Evolutionary conservation across 306 rosid species (phyloP).

Genomic region (Cucurbita maxima): DNA sequence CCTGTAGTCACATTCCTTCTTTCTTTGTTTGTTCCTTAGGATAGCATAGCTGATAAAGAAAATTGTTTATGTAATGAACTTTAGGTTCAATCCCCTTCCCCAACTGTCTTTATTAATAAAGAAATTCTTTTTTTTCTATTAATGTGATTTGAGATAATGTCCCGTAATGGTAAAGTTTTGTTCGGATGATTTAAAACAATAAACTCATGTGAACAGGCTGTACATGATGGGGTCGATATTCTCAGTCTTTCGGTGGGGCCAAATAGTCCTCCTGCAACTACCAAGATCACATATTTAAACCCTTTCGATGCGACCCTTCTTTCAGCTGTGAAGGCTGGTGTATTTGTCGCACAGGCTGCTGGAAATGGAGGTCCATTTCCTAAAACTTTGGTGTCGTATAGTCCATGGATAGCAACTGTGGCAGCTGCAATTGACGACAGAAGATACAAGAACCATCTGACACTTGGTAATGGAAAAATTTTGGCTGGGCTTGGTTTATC

Average conservation of each 20-base stretch:
- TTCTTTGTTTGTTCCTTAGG: background rate
- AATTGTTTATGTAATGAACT: background rate
- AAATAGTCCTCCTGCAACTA: slow-evolving; percentile 81
- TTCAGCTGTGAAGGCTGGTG: slow-evolving; percentile 98
- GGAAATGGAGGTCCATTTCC: slow-evolving; percentile 99
- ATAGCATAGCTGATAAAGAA: background rate
- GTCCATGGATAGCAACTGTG: slow-evolving; percentile 94
- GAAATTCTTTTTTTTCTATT: background rate
- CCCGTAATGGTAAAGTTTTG: background rate
- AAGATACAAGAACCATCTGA: slow-evolving; percentile 85
- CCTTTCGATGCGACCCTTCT: slow-evolving; percentile 99
- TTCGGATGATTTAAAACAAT: background rate
- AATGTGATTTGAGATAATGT: background rate
- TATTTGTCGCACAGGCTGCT: slow-evolving; percentile 98
- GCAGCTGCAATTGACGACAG: slow-evolving; percentile 99
- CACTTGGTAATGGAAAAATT: slow-evolving; percentile 86
- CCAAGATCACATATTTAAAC: slow-evolving; percentile 71
- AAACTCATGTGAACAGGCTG: slow-evolving; percentile 58
- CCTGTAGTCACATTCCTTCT: background rate
- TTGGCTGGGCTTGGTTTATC: slow-evolving; percentile 89
- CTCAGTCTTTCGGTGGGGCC: slow-evolving; percentile 99
- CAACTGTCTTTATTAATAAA: background rate
- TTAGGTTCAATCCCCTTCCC: background rate
- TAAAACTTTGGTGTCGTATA: slow-evolving; percentile 86
- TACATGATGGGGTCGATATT: slow-evolving; percentile 91